Evolutionary conservation across 2,329 filamentous ascomycete species (phyloP).

Genomic region (Penicillium sp.): DNA sequence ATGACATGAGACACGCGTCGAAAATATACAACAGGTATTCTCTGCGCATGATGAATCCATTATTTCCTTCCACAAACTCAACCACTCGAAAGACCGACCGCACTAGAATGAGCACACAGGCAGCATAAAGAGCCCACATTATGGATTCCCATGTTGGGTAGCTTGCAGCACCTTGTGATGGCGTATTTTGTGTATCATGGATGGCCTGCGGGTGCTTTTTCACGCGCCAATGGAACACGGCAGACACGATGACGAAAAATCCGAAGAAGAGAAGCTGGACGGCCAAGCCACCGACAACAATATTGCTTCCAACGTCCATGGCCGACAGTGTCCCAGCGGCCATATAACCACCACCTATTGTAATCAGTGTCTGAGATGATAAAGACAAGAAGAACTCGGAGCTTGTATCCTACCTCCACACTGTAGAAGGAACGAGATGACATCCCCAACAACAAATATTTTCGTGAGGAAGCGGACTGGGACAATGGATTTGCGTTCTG

Average conservation of each 20-base stretch:
- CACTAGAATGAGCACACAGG: constrained; percentile 30
- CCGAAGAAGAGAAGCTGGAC: constrained; percentile 60
- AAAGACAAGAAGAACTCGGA: not conserved
- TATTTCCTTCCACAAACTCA: constrained; percentile 33
- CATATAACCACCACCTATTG: constrained; percentile 30
- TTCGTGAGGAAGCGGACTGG: constrained; percentile 28
- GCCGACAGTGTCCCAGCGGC: constrained; percentile 17
- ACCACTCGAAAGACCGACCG: constrained; percentile 35
- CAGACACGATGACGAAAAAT: constrained; percentile 53
- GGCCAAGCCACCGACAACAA: constrained; percentile 56
- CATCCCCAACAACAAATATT: constrained; percentile 31
- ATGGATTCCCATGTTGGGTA: constrained; percentile 14
- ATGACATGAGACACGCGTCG: constrained; percentile 32
- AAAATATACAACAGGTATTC: constrained; percentile 37
- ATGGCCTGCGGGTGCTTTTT: constrained; percentile 2
- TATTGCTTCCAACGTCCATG: constrained; percentile 24
- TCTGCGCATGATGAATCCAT: constrained; percentile 30
- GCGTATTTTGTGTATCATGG: constrained; percentile 1
- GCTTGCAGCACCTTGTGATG: not conserved
- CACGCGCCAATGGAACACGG: constrained; percentile 49
- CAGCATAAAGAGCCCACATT: constrained; percentile 24
- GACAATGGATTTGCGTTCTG: constrained; percentile 22
- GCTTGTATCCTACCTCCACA: constrained; percentile 20
- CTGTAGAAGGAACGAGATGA: constrained; percentile 31
- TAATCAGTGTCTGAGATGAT: constrained; percentile 1